Percentiles rank a stretch among this genome's conserved stretches.
phyloP scores from a whole-genome alignment of 768 basidiomycete species.

The Rhizopogon vesiculosus region DNA sequence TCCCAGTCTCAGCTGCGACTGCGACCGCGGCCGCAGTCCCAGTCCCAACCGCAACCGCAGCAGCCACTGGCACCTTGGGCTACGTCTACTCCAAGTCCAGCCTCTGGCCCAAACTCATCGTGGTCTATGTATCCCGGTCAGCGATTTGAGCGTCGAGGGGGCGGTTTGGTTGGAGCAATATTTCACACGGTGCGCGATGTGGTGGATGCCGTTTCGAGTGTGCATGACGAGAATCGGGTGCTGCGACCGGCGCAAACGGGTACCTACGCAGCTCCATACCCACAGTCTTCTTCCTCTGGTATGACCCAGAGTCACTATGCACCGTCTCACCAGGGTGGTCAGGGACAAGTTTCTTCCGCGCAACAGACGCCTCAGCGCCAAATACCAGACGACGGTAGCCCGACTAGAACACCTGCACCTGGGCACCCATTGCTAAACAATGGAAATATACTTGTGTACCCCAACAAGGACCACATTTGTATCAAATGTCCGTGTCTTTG shows the following conservation, averaged over 20 bases:
- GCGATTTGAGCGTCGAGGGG: conserved; percentile 7
- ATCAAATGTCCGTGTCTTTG: conserved; percentile 51
- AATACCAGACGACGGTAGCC: conserved; percentile 48
- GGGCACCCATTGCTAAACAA: conserved; percentile 65
- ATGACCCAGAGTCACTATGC: conserved; percentile 3
- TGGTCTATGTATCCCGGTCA: conserved; percentile 5
- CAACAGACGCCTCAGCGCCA: neutral
- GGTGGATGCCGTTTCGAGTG: conserved; percentile 22
- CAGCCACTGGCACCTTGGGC: neutral
- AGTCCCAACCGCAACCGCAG: conserved; percentile 13
- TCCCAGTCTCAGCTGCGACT: neutral
- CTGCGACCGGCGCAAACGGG: conserved; percentile 12
- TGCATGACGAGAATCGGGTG: conserved; percentile 11
- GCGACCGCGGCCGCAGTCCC: neutral
- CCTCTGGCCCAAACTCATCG: conserved; percentile 18
- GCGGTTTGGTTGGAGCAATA: conserved; percentile 23
- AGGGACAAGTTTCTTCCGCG: neutral
- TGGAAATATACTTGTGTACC: conserved; percentile 67
- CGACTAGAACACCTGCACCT: conserved; percentile 56
- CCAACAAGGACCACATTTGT: conserved; percentile 49
- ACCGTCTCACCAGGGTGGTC: conserved; percentile 7
- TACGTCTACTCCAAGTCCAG: neutral
- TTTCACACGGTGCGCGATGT: conserved; percentile 24
- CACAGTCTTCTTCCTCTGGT: neutral
- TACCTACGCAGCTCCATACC: conserved; percentile 17